Conservation (phyloP, 163 green algal species). For the Volvox carteri region DNA sequence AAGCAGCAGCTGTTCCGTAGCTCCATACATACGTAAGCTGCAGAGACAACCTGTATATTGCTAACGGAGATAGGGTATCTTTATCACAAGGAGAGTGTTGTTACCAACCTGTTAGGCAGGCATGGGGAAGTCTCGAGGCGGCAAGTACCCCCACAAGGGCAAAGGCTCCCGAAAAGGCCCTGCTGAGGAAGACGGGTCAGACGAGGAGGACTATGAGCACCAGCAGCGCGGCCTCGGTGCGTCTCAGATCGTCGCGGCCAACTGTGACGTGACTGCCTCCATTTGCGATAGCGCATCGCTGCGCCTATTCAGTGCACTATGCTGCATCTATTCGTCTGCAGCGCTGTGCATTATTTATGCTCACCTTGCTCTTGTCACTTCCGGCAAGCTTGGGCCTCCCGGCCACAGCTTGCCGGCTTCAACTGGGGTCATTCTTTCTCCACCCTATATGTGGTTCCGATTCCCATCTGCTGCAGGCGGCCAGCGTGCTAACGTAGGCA, state of each 20-base stretch:
- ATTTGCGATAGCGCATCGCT: no score
- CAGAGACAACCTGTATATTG: no score
- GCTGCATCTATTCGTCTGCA: no score
- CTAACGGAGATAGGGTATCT: no score
- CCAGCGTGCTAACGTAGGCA: slow-evolving; percentile 80
- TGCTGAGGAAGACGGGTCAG: slow-evolving; percentile 48
- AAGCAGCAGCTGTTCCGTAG: no score
- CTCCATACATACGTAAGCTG: no score
- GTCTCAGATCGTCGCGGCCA: slow-evolving; percentile 22
- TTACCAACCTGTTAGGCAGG: background rate
- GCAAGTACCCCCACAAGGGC: slow-evolving; percentile 47
- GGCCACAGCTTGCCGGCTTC: no score
- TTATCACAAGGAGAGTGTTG: no score
- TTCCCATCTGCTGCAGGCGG: slow-evolving; percentile 27
- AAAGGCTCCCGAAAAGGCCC: slow-evolving; percentile 30
- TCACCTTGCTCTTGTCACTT: background rate
- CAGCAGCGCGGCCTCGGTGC: slow-evolving; percentile 33
- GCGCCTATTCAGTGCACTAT: no score
- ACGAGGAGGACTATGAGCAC: slow-evolving; percentile 53
- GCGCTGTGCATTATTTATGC: no score
- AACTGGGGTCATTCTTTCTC: no score
- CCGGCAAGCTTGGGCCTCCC: background rate
- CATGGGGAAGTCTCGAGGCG: slow-evolving; percentile 57
- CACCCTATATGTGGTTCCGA: no score
- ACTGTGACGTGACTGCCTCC: background rate